phyloP scores from a whole-genome alignment of 2,329 filamentous ascomycete genomes.

The Hypomyces perniciosus region DNA sequence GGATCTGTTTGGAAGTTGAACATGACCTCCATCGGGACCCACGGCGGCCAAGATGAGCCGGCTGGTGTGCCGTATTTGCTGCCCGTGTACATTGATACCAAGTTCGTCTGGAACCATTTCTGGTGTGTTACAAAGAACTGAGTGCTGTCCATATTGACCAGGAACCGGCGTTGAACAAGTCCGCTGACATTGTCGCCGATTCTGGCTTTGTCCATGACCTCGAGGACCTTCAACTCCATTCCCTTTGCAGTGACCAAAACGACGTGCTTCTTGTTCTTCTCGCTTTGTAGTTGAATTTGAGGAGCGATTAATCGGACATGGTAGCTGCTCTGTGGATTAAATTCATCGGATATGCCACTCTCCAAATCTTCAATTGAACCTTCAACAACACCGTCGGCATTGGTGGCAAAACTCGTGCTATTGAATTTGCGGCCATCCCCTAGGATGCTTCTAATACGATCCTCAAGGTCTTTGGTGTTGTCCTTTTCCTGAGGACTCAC shows the following conservation, averaged over 20 bases:
- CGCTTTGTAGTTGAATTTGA: conserved; percentile 96
- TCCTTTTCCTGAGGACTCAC: conserved; percentile 47
- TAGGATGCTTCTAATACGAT: conserved; percentile 79
- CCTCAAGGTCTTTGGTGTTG: conserved; percentile 62
- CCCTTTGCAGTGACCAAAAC: conserved; percentile 93
- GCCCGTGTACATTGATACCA: conserved; percentile 88
- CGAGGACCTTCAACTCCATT: conserved; percentile 96
- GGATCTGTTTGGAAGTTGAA: conserved; percentile 92
- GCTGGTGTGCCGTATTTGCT: conserved; percentile 83
- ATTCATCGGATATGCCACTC: conserved; percentile 78
- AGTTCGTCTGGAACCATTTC: conserved; percentile 77
- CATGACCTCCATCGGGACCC: conserved; percentile 98
- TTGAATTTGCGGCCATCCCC: conserved; percentile 80
- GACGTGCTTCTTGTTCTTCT: conserved; percentile 96
- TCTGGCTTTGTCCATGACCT: conserved; percentile 95
- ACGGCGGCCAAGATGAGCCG: conserved; percentile 90
- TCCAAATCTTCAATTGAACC: conserved; percentile 56
- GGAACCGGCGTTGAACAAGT: conserved; percentile 88
- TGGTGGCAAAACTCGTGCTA: conserved; percentile 25
- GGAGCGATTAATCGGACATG: conserved; percentile 92
- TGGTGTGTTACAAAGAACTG: conserved; percentile 97
- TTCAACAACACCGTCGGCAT: conserved; percentile 29
- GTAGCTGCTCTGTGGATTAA: conserved; percentile 86
- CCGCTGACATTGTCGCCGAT: conserved; percentile 91
- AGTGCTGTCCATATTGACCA: conserved; percentile 92